Evolutionary conservation across 2,329 filamentous ascomycete species (phyloP).

Genomic region (Xylaria sp.): DNA sequence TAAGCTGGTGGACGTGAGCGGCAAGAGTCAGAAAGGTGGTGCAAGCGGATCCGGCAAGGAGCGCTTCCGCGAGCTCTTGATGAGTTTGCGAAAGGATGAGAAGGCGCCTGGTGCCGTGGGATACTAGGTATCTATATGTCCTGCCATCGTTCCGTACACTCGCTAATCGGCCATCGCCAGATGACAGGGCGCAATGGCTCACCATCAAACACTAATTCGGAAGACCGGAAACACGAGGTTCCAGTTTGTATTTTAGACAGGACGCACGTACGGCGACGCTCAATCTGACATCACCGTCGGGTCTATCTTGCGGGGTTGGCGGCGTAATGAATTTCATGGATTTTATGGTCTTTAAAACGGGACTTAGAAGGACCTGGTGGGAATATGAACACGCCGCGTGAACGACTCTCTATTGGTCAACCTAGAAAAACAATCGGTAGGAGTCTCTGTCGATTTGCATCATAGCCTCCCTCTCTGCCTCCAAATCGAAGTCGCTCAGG

Average conservation of each 20-base stretch:
- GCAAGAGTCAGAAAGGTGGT: conserved; percentile 83
- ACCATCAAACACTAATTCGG: conserved; percentile 7
- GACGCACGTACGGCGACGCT: conserved; percentile 15
- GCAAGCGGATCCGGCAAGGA: conserved; percentile 90
- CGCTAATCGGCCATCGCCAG: conserved; percentile 3
- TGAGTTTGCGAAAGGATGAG: conserved; percentile 88
- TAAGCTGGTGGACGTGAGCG: conserved; percentile 94
- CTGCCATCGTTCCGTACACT: conserved; percentile 19
- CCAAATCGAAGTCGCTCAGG: conserved; percentile 29
- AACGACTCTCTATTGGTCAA: conserved; percentile 22
- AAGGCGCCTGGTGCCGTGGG: conserved; percentile 67
- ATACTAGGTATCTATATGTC: conserved; percentile 39
- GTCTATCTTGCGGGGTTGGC: conserved; percentile 17
- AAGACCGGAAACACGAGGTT: conserved; percentile 4
- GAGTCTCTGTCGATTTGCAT: conserved; percentile 13
- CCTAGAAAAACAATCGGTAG: conserved; percentile 18
- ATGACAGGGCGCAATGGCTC: conserved; percentile 6
- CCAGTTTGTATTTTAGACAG: conserved; percentile 28
- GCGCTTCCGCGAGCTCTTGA: conserved; percentile 84
- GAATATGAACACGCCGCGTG: conserved; percentile 18
- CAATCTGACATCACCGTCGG: conserved; percentile 18
- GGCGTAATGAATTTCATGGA: conserved; percentile 26
- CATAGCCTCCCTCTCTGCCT: conserved; percentile 9
- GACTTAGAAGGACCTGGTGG: conserved; percentile 5
- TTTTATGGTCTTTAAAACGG: conserved; percentile 16